These are phyloP conservation scores for Tulasnella sp. DNA, from an alignment of 768 basidiomycete species.

Conservation along the genomic window DNA sequence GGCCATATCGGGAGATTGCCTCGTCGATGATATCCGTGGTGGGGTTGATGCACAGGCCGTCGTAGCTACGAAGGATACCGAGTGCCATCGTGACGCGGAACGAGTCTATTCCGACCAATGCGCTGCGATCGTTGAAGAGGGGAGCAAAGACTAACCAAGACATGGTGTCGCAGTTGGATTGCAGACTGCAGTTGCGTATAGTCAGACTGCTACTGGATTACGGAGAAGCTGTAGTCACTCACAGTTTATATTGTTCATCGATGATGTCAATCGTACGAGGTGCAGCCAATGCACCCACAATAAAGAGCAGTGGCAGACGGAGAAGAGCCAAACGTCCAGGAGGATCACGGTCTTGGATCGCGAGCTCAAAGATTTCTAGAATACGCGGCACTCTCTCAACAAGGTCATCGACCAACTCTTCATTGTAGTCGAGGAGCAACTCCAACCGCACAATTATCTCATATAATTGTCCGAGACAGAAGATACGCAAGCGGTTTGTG, in stretches of 20 bases:
- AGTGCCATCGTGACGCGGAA: not conserved
- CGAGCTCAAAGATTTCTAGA: not conserved
- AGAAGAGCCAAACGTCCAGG: not conserved
- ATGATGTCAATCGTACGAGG: not conserved
- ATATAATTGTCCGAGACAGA: too few species aligned
- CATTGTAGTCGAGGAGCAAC: not conserved
- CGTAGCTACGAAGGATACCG: not conserved
- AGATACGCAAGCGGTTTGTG: too few species aligned
- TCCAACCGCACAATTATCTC: not conserved
- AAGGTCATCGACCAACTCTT: not conserved
- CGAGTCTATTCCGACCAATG: not conserved
- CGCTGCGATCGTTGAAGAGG: not conserved
- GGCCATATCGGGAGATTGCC: not conserved
- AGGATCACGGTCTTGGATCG: not conserved
- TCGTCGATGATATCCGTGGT: not conserved
- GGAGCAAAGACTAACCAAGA: not conserved
- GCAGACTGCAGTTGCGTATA: not conserved
- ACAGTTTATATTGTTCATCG: not conserved
- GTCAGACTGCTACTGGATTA: not conserved
- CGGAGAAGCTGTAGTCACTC: not conserved
- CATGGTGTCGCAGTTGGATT: not conserved
- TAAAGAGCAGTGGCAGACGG: not conserved
- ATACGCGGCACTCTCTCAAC: not conserved
- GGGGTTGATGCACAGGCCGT: not conserved
- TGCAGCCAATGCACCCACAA: not conserved